Percentiles rank a stretch among this genome's conserved stretches.
phyloP scores from a whole-genome alignment of 2,329 filamentous ascomycete genomes.

The Huntiella moniliformis region DNA sequence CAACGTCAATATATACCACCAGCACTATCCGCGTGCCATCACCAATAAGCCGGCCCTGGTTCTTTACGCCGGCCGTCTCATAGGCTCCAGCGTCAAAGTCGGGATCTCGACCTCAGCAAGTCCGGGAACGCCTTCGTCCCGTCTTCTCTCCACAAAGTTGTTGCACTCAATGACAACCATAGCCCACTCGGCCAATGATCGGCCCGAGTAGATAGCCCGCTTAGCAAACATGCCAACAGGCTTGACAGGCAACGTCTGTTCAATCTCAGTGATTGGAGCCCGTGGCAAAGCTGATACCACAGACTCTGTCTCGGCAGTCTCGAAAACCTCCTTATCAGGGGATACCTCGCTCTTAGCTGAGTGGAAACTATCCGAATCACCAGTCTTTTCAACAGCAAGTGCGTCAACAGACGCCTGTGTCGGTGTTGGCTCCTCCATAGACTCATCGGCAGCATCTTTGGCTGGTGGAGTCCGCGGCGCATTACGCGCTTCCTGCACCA shows the following conservation, averaged over 20 bases:
- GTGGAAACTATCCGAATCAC: too few relatives aligned
- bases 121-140: constrained; percentile 49
- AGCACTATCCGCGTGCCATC: background rate
- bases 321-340: background rate
- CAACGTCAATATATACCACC: background rate
- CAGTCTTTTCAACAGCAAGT: too few relatives aligned
- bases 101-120: constrained; percentile 47
- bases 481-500: constrained; percentile 33
- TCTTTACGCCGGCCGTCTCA: constrained; percentile 16
- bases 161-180: constrained; percentile 61
- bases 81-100: constrained; percentile 23
- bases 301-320: background rate
- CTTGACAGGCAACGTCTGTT: constrained; percentile 16
- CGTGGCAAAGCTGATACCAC: too few relatives aligned
- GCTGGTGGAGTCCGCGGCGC: constrained; percentile 18
- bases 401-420: background rate
- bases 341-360: background rate
- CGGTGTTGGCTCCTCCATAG: constrained; percentile 1
- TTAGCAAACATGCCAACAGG: constrained; percentile 27
- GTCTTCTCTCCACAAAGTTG: constrained; percentile 59
- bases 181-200: constrained; percentile 62
- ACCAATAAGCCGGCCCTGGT: background rate
- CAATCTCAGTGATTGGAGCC: constrained; percentile 18
- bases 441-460: background rate
- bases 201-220: constrained; percentile 44